Conservation (phyloP, 129 eudicot species). For the Helianthus tuberosus region DNA sequence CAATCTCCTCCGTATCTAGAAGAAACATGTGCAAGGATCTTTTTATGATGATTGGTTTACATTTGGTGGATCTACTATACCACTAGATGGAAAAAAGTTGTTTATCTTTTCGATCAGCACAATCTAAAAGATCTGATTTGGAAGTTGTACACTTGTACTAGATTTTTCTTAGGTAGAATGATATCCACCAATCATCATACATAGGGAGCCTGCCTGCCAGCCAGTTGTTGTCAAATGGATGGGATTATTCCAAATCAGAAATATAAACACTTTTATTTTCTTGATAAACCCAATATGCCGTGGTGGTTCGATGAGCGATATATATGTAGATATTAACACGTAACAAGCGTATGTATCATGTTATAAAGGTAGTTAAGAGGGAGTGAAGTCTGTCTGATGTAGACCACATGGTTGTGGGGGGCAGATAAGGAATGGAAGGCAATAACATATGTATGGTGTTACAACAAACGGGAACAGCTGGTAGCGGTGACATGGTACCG, state of each 20-base stretch:
- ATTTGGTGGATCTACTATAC: not conserved
- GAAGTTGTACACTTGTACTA: slow-evolving; percentile 41
- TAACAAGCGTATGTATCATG: too few relatives aligned
- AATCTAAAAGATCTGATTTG: slow-evolving; percentile 38
- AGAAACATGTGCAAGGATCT: not conserved
- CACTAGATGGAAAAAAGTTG: not conserved
- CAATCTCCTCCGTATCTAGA: not conserved
- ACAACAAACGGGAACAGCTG: slow-evolving; percentile 61
- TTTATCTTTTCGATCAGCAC: slow-evolving; percentile 22
- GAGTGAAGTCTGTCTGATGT: not conserved
- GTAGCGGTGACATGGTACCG: slow-evolving; percentile 35
- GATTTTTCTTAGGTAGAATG: slow-evolving; percentile 44
- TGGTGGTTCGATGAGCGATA: too few relatives aligned
- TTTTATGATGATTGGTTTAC: not conserved
- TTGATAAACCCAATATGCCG: too few relatives aligned
- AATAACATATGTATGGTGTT: slow-evolving; percentile 51
- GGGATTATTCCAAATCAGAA: slow-evolving; percentile 29
- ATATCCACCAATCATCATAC: slow-evolving; percentile 28
- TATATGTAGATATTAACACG: too few relatives aligned
- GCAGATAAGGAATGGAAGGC: slow-evolving; percentile 53
- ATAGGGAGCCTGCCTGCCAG: too few relatives aligned
- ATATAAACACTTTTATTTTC: slow-evolving; percentile 10
- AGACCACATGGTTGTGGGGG: slow-evolving; percentile 55
- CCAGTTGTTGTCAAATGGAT: slow-evolving; percentile 16
- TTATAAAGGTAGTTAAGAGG: too few relatives aligned